phyloP scores from a whole-genome alignment of 2,329 filamentous ascomycete genomes.

The Cladorrhinum sp. region DNA sequence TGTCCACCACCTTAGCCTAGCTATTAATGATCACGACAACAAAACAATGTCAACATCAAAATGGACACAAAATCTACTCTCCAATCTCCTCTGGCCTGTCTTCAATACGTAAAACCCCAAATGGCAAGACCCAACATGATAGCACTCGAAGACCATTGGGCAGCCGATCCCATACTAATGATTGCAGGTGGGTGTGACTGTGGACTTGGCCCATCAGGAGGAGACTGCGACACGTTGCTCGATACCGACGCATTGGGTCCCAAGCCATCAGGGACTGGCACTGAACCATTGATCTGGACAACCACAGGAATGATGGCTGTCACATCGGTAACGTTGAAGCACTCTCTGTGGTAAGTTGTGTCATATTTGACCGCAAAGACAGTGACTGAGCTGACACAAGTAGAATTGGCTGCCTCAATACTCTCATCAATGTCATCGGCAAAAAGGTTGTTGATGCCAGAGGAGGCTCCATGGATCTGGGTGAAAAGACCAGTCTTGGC shows the following conservation, averaged over 20 bases:
- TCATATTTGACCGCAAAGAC: conserved; percentile 25
- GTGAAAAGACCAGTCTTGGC: conserved; percentile 22
- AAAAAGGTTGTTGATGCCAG: conserved; percentile 18
- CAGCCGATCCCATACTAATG: conserved; percentile 2
- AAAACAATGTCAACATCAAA: background rate
- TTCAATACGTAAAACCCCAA: background rate
- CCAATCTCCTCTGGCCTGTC: background rate
- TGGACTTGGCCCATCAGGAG: background rate
- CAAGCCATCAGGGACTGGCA: conserved; percentile 2
- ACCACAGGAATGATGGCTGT: conserved; percentile 13
- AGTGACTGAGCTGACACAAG: conserved; percentile 23
- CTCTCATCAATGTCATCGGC: conserved; percentile 17
- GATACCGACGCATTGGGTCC: conserved; percentile 6
- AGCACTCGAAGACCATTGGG: conserved; percentile 2
- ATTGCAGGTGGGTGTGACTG: conserved; percentile 5
- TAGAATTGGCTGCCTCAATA: conserved; percentile 8
- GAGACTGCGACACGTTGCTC: conserved; percentile 8
- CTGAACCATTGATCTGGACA: conserved; percentile 11
- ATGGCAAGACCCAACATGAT: conserved; percentile 5
- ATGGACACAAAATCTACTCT: background rate
- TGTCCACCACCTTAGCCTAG: background rate
- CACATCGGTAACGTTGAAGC: conserved; percentile 14
- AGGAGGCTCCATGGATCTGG: conserved; percentile 4
- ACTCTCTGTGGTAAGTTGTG: conserved; percentile 11
- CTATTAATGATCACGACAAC: background rate